Base-by-base conservation (phyloP, 352 stramenopile species). In the Thalassiosira delicatula region DNA sequence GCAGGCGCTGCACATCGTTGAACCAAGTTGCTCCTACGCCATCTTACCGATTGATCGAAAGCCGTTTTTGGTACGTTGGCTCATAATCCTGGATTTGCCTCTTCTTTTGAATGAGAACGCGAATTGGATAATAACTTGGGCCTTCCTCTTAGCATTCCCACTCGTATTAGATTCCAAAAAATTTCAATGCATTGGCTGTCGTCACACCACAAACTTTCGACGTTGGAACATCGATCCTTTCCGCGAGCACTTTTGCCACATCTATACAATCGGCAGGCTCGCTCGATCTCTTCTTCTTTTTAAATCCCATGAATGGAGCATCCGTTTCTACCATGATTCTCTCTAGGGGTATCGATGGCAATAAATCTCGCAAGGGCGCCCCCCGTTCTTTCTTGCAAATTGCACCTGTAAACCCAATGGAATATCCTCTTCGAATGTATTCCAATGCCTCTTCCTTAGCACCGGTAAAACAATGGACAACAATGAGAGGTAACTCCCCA, bases 391-490 rank as follows among this genome's bases (percentile, higher is more conserved):
- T 79, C 70, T 97, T 97, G 88, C 93, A 96, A 37, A 98, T 92
- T 57, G 93, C 96, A 14, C 95, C 95, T 25, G 95, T 97, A 71
- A 97, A 86, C 30, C 95, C 95, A 83, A 97, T 95, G 68, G 63
- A 83, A 81, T 95, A 97, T 63, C 95, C 93, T 56, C 87, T 85
- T 12, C 60, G 71, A 19, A 96, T 81, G 70, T 97, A 97, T 73
- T 90, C 84, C 30, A 89, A 76, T 17, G 96, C 86, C 65, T 97
- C 94, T 3, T 89, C 74, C 29, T 86, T 84, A 0, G 71, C 93
- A 19, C 95, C 94, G 14, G 95, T 98, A 79, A 97, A 98, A 83
- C 95, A 98, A 86, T 98, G 95, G 19, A 98, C 93, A 35, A 96
- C 78, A 42, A 87, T 76, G 85, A 9, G 92, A 46, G 79, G 83